Evolutionary conservation across 345 rosid genomes (phyloP).

Genomic region (Syzygium aqueum): DNA sequence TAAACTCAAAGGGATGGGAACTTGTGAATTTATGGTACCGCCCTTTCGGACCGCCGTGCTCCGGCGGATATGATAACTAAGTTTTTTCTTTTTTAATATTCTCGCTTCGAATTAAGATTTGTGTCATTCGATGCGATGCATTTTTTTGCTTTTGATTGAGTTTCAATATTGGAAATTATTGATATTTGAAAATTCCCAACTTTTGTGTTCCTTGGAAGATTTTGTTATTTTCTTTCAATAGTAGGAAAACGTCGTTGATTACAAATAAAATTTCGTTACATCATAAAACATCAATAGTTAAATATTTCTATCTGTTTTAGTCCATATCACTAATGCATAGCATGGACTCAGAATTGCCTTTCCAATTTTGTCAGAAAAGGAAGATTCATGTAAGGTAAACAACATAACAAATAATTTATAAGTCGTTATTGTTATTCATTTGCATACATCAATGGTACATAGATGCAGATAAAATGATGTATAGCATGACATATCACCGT

Average conservation of each 20-base stretch:
- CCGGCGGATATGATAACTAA: no score
- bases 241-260: no score
- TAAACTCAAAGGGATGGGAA: no score
- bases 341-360: not conserved
- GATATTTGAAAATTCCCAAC: not conserved
- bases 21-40: no score
- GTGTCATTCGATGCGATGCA: not conserved
- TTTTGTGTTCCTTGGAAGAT: not conserved
- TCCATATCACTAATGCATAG: not conserved
- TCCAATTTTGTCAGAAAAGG: not conserved
- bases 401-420: not conserved
- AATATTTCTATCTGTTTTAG: not conserved
- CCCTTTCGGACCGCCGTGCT: not conserved
- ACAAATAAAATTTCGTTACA: not conserved
- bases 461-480: not conserved
- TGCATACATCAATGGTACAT: not conserved
- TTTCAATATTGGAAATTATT: not conserved
- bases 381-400: not conserved
- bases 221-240: not conserved
- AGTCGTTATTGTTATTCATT: not conserved
- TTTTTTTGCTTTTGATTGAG: not conserved
- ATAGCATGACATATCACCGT: no score
- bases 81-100: no score
- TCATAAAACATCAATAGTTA: not conserved
- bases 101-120: no score